Evolutionary conservation across 768 basidiomycete species (phyloP).

Genomic region (Kwoniella europaea): DNA sequence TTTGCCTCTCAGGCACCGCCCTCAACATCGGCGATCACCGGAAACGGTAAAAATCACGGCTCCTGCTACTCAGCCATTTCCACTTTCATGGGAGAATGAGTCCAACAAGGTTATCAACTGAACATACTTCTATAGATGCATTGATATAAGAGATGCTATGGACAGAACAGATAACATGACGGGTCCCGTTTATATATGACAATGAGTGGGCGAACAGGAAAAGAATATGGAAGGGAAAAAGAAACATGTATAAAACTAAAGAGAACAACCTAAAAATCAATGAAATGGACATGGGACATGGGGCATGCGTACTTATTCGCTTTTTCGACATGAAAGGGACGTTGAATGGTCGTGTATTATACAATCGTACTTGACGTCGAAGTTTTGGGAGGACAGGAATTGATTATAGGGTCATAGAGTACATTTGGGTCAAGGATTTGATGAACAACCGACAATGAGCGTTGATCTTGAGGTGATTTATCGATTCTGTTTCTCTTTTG

Average conservation of each 20-base stretch:
- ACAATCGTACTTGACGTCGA: constrained; percentile 3
- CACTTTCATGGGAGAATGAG: not conserved
- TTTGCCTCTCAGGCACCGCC: not conserved
- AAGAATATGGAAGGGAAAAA: not conserved
- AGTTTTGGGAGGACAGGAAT: not conserved
- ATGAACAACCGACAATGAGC: too few relatives aligned
- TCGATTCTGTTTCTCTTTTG: too few relatives aligned
- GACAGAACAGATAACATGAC: not conserved
- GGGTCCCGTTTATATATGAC: not conserved
- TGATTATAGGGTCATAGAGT: not conserved
- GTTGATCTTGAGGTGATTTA: too few relatives aligned
- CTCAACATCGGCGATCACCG: constrained; percentile 8
- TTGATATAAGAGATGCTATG: not conserved
- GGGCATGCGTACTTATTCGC: not conserved
- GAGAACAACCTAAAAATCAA: too few relatives aligned
- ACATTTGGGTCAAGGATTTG: not conserved
- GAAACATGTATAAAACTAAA: not conserved
- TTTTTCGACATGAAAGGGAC: not conserved
- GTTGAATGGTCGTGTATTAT: constrained; percentile 1
- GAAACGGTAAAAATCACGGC: constrained; percentile 5
- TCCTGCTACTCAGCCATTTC: not conserved
- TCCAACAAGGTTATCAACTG: not conserved
- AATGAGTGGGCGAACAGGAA: too few relatives aligned
- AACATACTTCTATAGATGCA: not conserved
- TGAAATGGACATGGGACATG: too few relatives aligned